Evolutionary conservation across 139 green algal species (phyloP).

Genomic region (Chlamydomonas incerta): DNA sequence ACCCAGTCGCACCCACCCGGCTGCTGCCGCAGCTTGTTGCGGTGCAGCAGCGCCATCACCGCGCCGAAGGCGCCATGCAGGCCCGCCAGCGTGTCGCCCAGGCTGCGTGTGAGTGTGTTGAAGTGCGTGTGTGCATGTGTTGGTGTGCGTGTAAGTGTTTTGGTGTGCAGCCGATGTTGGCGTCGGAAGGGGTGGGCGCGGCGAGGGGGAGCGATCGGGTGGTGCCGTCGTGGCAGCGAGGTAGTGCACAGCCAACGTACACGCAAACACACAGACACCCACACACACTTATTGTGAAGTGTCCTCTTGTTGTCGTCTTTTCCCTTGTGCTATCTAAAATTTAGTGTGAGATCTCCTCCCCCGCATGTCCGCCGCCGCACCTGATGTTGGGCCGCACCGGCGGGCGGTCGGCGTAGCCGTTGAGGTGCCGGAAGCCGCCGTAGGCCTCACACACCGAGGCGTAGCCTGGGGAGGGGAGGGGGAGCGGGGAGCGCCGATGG

Average conservation of each 20-base stretch:
- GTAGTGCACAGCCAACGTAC: too few species aligned
- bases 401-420: conserved; percentile 73
- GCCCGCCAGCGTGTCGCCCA: conserved; percentile 76
- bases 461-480: conserved; percentile 59
- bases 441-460: conserved; percentile 76
- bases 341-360: too few species aligned
- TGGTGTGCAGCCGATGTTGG: not conserved
- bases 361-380: not conserved
- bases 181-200: not conserved
- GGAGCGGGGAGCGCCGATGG: too few species aligned
- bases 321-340: too few species aligned
- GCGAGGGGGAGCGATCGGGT: too few species aligned
- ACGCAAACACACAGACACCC: too few species aligned
- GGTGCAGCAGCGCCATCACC: conserved; percentile 83
- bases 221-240: too few species aligned
- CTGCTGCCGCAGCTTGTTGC: not conserved
- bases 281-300: too few species aligned
- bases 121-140: too few species aligned
- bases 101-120: not conserved
- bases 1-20: not conserved
- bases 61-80: conserved; percentile 84
- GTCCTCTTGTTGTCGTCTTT: too few species aligned
- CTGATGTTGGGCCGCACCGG: conserved; percentile 82
- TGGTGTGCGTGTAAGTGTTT: too few species aligned
- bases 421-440: conserved; percentile 69